Conservation (phyloP, 2,329 filamentous ascomycete genomes). For the Aspergillus neoniger region DNA sequence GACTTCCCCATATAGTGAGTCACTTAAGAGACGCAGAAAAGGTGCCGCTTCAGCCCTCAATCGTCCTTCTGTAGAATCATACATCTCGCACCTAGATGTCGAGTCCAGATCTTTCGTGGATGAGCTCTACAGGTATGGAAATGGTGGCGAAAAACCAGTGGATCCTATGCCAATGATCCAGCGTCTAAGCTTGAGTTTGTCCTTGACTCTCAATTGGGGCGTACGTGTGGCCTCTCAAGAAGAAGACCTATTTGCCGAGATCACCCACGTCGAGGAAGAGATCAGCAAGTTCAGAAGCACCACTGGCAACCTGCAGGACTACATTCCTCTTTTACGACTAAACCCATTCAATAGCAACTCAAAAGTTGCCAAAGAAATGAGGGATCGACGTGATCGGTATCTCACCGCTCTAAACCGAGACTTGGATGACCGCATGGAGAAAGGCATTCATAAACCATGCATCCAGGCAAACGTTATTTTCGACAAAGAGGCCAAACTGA, state of each 20-base stretch:
- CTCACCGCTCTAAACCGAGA: conserved; percentile 59
- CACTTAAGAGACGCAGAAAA: conserved; percentile 64
- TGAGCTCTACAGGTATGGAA: conserved; percentile 61
- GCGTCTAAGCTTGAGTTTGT: conserved; percentile 62
- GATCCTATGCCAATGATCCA: conserved; percentile 71
- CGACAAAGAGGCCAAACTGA: conserved; percentile 64
- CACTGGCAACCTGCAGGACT: conserved; percentile 78
- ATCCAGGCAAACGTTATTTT: conserved; percentile 68
- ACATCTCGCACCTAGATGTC: conserved; percentile 63
- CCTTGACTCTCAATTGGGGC: conserved; percentile 68
- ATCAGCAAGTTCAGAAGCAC: conserved; percentile 75
- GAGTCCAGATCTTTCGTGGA: conserved; percentile 65
- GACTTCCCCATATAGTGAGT: conserved; percentile 67
- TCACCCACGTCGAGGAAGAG: conserved; percentile 71
- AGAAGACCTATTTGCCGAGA: conserved; percentile 68
- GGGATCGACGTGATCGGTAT: conserved; percentile 62
- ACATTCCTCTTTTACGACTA: conserved; percentile 70
- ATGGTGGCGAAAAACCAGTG: conserved; percentile 55
- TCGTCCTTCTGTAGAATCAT: conserved; percentile 63
- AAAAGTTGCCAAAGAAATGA: conserved; percentile 60
- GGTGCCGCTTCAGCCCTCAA: conserved; percentile 67
- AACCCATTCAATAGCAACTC: conserved; percentile 65
- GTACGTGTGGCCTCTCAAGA: conserved; percentile 61
- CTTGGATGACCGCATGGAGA: conserved; percentile 62
- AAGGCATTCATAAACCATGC: conserved; percentile 63